A percentile compares a stretch with the other conserved stretches of the same genome.
These are phyloP conservation scores for Nevesoporus exiguus DNA, from an alignment of 768 basidiomycete species.

Conservation along the genomic window DNA sequence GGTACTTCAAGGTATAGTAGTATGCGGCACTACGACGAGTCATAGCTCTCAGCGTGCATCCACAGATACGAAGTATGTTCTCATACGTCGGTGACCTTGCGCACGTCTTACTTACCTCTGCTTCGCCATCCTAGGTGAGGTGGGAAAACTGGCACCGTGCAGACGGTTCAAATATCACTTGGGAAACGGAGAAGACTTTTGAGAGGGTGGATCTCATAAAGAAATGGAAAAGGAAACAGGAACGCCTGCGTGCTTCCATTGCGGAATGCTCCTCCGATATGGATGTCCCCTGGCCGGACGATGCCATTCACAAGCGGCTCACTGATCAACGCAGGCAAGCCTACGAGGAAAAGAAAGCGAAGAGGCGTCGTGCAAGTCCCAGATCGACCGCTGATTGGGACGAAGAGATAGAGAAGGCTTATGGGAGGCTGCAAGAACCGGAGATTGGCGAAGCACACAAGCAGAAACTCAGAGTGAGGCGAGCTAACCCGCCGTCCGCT, in stretches of 20 bases:
- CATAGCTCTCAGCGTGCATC: conserved; percentile 4
- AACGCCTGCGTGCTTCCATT: conserved; percentile 24
- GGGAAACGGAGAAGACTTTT: conserved; percentile 34
- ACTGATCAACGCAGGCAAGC: conserved; percentile 45
- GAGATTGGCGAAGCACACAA: conserved; percentile 24
- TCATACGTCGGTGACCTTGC: neutral
- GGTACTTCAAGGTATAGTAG: conserved; percentile 25
- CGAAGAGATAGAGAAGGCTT: conserved; percentile 22
- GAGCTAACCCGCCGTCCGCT: conserved; percentile 7
- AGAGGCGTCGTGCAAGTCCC: conserved; percentile 4
- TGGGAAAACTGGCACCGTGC: conserved; percentile 51
- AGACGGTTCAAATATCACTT: conserved; percentile 55
- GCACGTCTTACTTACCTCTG: neutral
- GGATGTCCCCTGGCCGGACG: conserved; percentile 36
- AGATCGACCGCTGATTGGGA: conserved; percentile 24
- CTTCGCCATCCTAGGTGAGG: conserved; percentile 37
- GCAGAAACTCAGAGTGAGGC: conserved; percentile 22
- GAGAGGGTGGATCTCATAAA: conserved; percentile 19
- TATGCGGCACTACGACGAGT: neutral
- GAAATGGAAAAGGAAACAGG: conserved; percentile 36
- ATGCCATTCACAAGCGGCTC: conserved; percentile 41
- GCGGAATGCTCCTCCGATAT: conserved; percentile 37
- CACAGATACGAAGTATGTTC: conserved; percentile 32
- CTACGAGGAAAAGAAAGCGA: conserved; percentile 41
- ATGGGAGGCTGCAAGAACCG: conserved; percentile 22